These are phyloP conservation scores for Lepiota venenata DNA, from an alignment of 768 basidiomycete species.

Conservation along the genomic window DNA sequence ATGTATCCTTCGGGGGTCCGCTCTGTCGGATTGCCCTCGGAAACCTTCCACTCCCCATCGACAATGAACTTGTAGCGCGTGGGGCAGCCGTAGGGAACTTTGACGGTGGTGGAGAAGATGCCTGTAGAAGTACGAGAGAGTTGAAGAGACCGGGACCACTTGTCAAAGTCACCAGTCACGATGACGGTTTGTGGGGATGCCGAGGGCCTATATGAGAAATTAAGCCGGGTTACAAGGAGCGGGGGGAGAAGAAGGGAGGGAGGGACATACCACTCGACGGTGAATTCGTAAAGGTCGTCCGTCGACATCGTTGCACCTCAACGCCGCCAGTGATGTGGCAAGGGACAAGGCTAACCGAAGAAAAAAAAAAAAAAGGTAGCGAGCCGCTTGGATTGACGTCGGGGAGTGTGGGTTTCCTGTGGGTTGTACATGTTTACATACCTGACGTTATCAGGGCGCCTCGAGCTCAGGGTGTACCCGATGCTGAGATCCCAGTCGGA, in stretches of 20 bases:
- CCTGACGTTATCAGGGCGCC: background rate
- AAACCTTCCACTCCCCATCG: conserved; percentile 63
- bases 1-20: conserved; percentile 58
- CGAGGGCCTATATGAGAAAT: conserved; percentile 48
- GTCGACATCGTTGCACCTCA: conserved; percentile 14
- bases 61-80: conserved; percentile 79
- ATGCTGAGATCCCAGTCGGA: background rate
- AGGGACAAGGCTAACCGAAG: background rate
- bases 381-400: background rate
- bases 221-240: conserved; percentile 14
- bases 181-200: conserved; percentile 53
- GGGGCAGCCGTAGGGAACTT: conserved; percentile 60
- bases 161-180: conserved; percentile 77
- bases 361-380: conserved; percentile 5
- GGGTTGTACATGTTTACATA: conserved; percentile 37
- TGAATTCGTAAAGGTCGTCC: conserved; percentile 45
- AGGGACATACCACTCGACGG: conserved; percentile 46
- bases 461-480: background rate
- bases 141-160: conserved; percentile 21
- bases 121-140: conserved; percentile 22
- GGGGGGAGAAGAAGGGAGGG: background rate
- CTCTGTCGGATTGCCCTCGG: conserved; percentile 56
- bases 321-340: too few relatives aligned
- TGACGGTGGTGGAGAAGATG: conserved; percentile 53
- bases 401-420: background rate